Conservation (phyloP, 495 filamentous ascomycete species). For the Xylaria cubensis region DNA sequence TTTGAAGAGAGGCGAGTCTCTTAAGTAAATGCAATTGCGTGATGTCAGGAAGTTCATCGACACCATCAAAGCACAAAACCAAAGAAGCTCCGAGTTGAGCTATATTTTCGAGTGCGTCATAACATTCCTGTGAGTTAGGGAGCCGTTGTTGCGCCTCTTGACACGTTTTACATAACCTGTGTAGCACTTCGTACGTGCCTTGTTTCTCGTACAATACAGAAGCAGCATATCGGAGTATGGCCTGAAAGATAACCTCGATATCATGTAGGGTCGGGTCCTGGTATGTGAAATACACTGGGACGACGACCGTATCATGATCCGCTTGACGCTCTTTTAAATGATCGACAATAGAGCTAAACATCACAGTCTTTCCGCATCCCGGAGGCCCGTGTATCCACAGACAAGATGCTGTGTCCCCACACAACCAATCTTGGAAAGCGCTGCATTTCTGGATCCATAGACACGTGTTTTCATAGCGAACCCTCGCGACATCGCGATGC, state of each 20-base stretch:
- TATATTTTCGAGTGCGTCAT: background rate
- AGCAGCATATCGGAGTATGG: background rate
- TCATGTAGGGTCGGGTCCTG: background rate
- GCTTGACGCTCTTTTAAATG: too few species aligned
- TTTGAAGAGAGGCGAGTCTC: background rate
- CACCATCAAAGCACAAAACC: background rate
- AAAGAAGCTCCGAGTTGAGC: background rate
- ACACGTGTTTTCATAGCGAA: too few species aligned
- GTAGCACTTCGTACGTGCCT: background rate
- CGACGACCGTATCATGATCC: background rate
- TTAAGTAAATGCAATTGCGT: background rate
- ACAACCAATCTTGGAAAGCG: too few species aligned
- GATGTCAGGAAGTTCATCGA: background rate
- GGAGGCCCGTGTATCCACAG: too few species aligned
- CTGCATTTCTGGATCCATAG: too few species aligned
- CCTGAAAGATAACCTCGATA: background rate
- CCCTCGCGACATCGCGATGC: too few species aligned
- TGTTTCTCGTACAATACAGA: background rate
- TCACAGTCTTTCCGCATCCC: too few species aligned
- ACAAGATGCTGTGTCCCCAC: too few species aligned
- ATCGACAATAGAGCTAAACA: too few species aligned
- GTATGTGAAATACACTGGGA: background rate
- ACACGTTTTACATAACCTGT: background rate
- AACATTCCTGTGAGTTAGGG: background rate
- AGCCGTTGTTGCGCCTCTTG: background rate